Evolutionary conservation across 768 basidiomycete species (phyloP).

Genomic region (Tylopilus cervinicoccineus): DNA sequence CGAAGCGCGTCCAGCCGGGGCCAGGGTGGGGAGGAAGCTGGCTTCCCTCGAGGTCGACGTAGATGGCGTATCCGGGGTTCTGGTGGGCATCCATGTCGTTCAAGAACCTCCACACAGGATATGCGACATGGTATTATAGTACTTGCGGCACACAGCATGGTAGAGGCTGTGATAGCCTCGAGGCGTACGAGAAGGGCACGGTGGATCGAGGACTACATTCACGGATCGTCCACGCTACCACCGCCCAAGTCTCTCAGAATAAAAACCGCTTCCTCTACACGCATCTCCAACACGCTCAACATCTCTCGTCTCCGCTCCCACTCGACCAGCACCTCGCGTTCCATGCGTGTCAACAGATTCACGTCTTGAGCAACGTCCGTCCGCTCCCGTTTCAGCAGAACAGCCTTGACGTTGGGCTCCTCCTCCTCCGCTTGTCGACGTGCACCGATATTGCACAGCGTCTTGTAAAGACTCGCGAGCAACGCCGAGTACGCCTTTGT

Average conservation of each 20-base stretch:
- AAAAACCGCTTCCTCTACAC: conserved; percentile 87
- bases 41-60: conserved; percentile 15
- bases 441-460: conserved; percentile 77
- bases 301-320: conserved; percentile 75
- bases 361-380: conserved; percentile 82
- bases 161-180: conserved; percentile 1
- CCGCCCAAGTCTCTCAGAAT: conserved; percentile 77
- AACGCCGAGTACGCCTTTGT: conserved; percentile 77
- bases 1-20: conserved; percentile 32
- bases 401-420: conserved; percentile 57
- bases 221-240: conserved; percentile 44
- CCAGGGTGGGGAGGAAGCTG: conserved; percentile 30
- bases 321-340: conserved; percentile 67
- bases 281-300: conserved; percentile 74
- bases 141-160: not conserved
- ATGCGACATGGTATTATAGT: not conserved
- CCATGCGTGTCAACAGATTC: conserved; percentile 62
- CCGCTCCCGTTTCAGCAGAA: conserved; percentile 78
- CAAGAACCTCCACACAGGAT: not conserved
- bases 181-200: not conserved
- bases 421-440: conserved; percentile 73
- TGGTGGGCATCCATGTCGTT: conserved; percentile 5
- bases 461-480: conserved; percentile 81
- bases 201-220: not conserved
- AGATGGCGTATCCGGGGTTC: conserved; percentile 11